Base-by-base conservation (phyloP, 495 filamentous ascomycete species). In the Hypoxylon lenormandii region DNA sequence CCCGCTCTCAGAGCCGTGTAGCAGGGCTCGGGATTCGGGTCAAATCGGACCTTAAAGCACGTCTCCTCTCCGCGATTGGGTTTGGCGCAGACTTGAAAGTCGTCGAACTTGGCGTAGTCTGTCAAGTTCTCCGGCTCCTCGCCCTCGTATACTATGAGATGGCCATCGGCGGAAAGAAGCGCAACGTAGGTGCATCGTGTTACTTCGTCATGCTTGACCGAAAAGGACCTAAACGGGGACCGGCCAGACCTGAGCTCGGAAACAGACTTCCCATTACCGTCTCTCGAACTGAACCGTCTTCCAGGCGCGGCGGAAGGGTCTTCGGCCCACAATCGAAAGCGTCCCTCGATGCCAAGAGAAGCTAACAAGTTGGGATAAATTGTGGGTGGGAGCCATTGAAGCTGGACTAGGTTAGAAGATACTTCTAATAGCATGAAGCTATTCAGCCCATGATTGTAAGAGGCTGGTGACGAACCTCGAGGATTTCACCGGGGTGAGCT, bases 401-500 rank as follows among this genome's bases (percentile, higher is more conserved):
- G 87, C 92, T 94, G 45, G 8, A 12, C 18, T 22, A 21, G 30
- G 54, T 66, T 16, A 65, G 55, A 40, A 47, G 18, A 18, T 33
- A 22, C n/a, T n/a, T n/a, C n/a, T 38, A 48, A 16, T 5, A 46
- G 53, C 16, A 45, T 16, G 45, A 61, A 26, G 23, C 5, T 5
- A 26, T 2, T 26, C 23, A 2, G 23, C 23, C 23, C 23, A 26
- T 26, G 5, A 26, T 5, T 26, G 28, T 26, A 43, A 40, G 33
- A n/a, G 37, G 37, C 3, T 5, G 40, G 7, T 7, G 47, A 76
- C 83, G 79, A 83, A 93, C 93, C 84, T 96, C 92, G 66, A 91
- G 83, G 61, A 99, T 91, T 80, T 97, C 95, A 22, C 92, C 92
- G 69, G 91, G 90, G 75, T 99, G 95, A 12, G 92, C 96, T 57